phyloP scores from a whole-genome alignment of 805 yeast genomes.

The Ogataea zsoltii region DNA sequence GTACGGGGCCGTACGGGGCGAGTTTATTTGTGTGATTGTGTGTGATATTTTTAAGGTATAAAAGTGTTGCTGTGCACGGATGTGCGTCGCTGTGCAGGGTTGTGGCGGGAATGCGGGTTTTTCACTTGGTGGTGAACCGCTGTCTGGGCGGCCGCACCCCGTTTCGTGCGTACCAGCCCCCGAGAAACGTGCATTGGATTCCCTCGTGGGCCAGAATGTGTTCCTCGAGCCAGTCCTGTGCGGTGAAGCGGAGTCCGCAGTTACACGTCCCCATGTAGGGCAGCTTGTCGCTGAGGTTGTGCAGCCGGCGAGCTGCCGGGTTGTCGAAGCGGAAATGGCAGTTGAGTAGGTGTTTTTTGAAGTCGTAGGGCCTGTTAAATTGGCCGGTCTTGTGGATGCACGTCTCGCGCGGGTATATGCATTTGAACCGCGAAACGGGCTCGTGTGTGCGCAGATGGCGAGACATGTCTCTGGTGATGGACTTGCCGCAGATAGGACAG shows the following conservation, averaged over 20 bases:
- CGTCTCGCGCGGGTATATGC: slow-evolving; percentile 54
- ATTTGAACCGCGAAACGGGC: slow-evolving; percentile 53
- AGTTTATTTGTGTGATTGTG: too few relatives aligned
- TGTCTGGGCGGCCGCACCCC: slow-evolving; percentile 22
- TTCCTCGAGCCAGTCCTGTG: slow-evolving; percentile 54
- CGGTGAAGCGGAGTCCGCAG: slow-evolving; percentile 52
- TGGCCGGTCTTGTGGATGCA: slow-evolving; percentile 62
- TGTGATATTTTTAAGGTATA: too few relatives aligned
- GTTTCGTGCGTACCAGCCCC: slow-evolving; percentile 12
- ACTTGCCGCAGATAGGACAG: slow-evolving; percentile 55
- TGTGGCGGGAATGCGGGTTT: too few relatives aligned
- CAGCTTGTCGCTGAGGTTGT: slow-evolving; percentile 55
- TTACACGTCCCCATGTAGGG: slow-evolving; percentile 51
- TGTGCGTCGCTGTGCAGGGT: too few relatives aligned
- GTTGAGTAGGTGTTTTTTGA: slow-evolving; percentile 63
- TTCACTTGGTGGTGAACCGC: slow-evolving; percentile 18
- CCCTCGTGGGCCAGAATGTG: slow-evolving; percentile 46
- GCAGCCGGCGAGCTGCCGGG: slow-evolving; percentile 42
- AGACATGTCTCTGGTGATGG: slow-evolving; percentile 59
- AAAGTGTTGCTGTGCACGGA: too few relatives aligned
- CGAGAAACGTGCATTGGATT: slow-evolving; percentile 18
- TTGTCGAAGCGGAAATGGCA: slow-evolving; percentile 59
- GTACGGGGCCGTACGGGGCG: too few relatives aligned
- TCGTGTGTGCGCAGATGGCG: slow-evolving; percentile 66
- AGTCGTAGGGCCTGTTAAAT: slow-evolving; percentile 69